Evolutionary conservation across 257 asterid genomes (phyloP), one percentile per base, ranked within the genome.

Genomic region (Capsicum chinense): DNA sequence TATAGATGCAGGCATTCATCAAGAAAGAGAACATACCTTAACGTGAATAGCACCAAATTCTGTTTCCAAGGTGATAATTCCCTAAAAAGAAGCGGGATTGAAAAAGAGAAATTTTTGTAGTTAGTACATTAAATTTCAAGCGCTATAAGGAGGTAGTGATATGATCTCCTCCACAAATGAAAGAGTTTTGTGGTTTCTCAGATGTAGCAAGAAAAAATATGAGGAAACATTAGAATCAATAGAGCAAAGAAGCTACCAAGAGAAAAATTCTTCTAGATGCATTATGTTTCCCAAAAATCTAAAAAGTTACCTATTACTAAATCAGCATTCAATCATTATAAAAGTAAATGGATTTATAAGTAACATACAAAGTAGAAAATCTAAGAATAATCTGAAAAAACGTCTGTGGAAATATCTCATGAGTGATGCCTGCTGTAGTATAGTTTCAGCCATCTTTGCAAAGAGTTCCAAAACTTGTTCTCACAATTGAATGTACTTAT

Each of bases 41-140:
- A 97, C 90, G 86, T 90, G 98, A 84, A 97, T 91, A 84, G 91
- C 90, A 63, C 99, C 98, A 83, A 94, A 73, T 84, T 94, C 92
- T 21, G 99, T 97, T 85, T 90, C 98, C 84, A 97, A 80, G 52
- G 93, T 96, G 73, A 97, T 85, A 76, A 93, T 97, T 71, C 98
- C 99, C 98, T 97, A 88, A 85, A 91, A 81, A 0, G 50, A 39
- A 78, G 81, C 2, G 8, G 81, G 83, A 85, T 50, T 50, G 56
- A 58, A 81, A 52, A 44, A 76, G 58, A 67, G 82, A 62, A 7
- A 17, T 83, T 16, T 37, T 67, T 68, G 76, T 7, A 62, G 83
- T 85, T 26, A 78, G 19, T 2, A 17, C 64, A 78, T 78, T 56
- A 78, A 78, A 78, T 52, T 14, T 52, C n/a, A 7, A 74, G 1